Evolutionary conservation across 257 asterid genomes (phyloP).

Genomic region (Solanum virginianum): DNA sequence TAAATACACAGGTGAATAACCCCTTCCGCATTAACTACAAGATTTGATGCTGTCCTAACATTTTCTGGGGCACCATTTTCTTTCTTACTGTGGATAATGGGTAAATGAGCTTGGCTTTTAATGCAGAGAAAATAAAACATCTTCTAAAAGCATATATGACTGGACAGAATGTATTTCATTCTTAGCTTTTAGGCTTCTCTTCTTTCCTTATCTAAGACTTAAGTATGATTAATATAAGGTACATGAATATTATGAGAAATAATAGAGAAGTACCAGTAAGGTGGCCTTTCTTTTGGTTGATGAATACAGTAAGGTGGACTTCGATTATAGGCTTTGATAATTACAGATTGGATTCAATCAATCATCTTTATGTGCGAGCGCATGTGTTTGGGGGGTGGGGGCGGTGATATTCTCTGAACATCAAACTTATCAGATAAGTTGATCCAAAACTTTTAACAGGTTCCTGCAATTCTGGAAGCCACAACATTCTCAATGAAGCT

Average conservation of each 20-base stretch:
- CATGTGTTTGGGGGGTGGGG: too few relatives aligned
- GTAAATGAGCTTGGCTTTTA: neutral
- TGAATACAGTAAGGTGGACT: neutral
- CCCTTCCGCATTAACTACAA: neutral
- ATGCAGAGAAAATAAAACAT: neutral
- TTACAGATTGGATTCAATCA: neutral
- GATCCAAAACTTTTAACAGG: conserved; percentile 26
- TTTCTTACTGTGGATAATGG: neutral
- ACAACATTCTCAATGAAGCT: conserved; percentile 82
- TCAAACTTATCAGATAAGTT: neutral
- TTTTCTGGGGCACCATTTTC: neutral
- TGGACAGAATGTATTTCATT: neutral
- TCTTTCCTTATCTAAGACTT: neutral
- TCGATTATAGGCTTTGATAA: neutral
- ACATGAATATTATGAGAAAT: neutral
- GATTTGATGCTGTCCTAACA: neutral
- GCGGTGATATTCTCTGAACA: neutral
- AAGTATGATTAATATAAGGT: neutral
- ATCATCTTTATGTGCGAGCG: neutral
- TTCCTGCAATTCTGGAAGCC: conserved; percentile 66
- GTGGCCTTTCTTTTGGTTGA: neutral
- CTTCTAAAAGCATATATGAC: neutral
- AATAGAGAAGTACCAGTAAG: neutral
- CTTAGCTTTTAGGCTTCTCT: neutral
- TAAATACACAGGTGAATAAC: conserved; percentile 65